A percentile compares a stretch with the other conserved stretches of the same genome.
Conservation (phyloP, 805 yeast species). For the Candida argentea region DNA sequence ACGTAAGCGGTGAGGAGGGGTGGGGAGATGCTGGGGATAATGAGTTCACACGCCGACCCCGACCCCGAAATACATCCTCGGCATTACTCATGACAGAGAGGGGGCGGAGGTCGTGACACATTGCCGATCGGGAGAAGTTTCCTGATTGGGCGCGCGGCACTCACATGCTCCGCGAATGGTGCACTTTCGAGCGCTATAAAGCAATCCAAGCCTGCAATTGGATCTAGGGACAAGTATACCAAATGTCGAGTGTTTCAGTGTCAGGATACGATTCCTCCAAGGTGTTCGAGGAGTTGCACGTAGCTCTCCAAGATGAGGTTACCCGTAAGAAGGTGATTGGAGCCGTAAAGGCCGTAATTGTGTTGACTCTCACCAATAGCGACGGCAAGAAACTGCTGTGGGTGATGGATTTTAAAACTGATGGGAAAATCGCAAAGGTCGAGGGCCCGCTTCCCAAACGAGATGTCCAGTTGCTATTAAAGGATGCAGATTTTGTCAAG, state of each 20-base stretch:
- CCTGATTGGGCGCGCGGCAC: no score
- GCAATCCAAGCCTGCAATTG: no score
- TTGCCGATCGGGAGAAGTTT: no score
- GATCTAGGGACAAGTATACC: constrained; percentile 2
- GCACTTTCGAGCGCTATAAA: constrained; percentile 1
- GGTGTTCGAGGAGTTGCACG: constrained; percentile 28
- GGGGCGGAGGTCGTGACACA: no score
- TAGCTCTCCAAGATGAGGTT: constrained; percentile 27
- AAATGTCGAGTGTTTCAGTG: constrained; percentile 18
- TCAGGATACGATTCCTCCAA: constrained; percentile 36
- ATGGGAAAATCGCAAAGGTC: constrained; percentile 35
- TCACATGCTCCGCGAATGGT: constrained; percentile 1
- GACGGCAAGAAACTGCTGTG: constrained; percentile 51
- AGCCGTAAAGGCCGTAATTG: constrained; percentile 51
- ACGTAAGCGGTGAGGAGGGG: no score
- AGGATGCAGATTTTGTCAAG: constrained; percentile 60
- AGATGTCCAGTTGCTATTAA: constrained; percentile 57
- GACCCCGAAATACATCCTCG: no score
- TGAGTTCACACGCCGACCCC: no score
- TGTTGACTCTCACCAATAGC: constrained; percentile 57
- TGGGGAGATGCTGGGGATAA: no score
- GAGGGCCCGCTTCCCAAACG: constrained; percentile 39
- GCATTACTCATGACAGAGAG: no score
- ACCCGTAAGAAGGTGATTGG: constrained; percentile 28
- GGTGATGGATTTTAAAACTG: constrained; percentile 57